phyloP scores from a whole-genome alignment of 495 filamentous ascomycete genomes.

The Penicillium alfredii region DNA sequence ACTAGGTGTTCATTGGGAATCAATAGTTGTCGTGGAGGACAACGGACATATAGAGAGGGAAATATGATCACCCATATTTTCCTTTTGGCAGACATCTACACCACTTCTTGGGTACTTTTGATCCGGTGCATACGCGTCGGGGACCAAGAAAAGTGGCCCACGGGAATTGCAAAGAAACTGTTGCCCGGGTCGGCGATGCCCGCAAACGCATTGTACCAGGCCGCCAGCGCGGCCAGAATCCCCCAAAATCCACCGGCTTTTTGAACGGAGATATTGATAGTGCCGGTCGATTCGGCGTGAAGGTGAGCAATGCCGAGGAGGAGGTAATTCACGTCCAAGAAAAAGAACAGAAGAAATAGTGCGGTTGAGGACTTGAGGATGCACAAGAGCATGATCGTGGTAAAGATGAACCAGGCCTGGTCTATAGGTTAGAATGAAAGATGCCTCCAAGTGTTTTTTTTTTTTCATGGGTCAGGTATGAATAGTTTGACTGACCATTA shows the following conservation, averaged over 20 bases:
- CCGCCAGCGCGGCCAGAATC: slow-evolving; percentile 70
- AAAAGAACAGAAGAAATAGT: slow-evolving; percentile 84
- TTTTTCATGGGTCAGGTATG: background rate
- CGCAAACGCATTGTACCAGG: slow-evolving; percentile 86
- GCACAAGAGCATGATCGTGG: slow-evolving; percentile 68
- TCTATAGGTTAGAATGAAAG: background rate
- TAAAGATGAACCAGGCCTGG: slow-evolving; percentile 91
- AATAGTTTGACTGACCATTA: slow-evolving; percentile 46
- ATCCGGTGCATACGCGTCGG: slow-evolving; percentile 10
- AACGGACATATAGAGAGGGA: too few species aligned
- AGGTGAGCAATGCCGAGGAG: slow-evolving; percentile 67
- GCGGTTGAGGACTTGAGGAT: slow-evolving; percentile 80
- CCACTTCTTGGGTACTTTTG: slow-evolving; percentile 1
- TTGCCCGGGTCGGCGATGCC: slow-evolving; percentile 70
- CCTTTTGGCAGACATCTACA: too few species aligned
- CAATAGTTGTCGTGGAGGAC: too few species aligned
- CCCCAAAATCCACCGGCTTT: slow-evolving; percentile 75
- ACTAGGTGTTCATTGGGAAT: too few species aligned
- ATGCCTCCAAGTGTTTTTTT: background rate
- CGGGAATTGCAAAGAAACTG: slow-evolving; percentile 80
- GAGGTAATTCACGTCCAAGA: slow-evolving; percentile 67
- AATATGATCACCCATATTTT: too few species aligned
- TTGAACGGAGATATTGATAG: slow-evolving; percentile 42
- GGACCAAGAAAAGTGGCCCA: slow-evolving; percentile 84
- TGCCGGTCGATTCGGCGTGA: slow-evolving; percentile 28